Conservation (phyloP, 75 land plant species). For the Picea sitchensis region DNA sequence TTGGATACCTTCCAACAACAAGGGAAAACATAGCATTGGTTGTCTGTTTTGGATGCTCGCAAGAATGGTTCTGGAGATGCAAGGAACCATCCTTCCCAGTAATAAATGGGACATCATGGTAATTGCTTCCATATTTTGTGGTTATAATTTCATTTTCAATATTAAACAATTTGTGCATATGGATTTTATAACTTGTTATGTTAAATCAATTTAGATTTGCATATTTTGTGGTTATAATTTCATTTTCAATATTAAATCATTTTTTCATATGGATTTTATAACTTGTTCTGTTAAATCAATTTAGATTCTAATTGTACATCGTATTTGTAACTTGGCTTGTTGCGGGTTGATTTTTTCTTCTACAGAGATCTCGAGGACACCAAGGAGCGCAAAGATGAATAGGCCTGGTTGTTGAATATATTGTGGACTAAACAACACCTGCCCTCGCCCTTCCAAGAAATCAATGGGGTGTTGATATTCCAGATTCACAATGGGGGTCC, state of each 20-base stretch:
- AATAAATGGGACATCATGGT: constrained; percentile 93
- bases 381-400: constrained; percentile 69
- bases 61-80: constrained; percentile 88
- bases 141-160: too few species aligned
- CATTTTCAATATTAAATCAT: too few species aligned
- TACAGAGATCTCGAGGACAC: constrained; percentile 85
- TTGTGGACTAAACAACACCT: constrained; percentile 11
- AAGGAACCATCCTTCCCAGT: constrained; percentile 61
- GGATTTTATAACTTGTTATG: too few species aligned
- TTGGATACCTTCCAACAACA: constrained; percentile 67
- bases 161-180: too few species aligned
- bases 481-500: not conserved
- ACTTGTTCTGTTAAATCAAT: not conserved
- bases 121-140: not conserved
- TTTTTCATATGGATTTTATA: not conserved
- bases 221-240: too few species aligned
- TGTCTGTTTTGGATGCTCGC: constrained; percentile 9
- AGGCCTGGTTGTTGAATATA: constrained; percentile 19
- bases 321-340: too few species aligned
- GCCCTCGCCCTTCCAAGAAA: not conserved
- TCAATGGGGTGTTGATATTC: too few species aligned
- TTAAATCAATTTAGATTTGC: not conserved
- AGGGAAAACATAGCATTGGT: too few species aligned
- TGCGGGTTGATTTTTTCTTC: not conserved
- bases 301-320: too few species aligned